A percentile compares a stretch with the other conserved stretches of the same genome.
These are phyloP conservation scores for Hypoxylon rickii DNA, from an alignment of 495 filamentous ascomycete species.

Conservation along the genomic window DNA sequence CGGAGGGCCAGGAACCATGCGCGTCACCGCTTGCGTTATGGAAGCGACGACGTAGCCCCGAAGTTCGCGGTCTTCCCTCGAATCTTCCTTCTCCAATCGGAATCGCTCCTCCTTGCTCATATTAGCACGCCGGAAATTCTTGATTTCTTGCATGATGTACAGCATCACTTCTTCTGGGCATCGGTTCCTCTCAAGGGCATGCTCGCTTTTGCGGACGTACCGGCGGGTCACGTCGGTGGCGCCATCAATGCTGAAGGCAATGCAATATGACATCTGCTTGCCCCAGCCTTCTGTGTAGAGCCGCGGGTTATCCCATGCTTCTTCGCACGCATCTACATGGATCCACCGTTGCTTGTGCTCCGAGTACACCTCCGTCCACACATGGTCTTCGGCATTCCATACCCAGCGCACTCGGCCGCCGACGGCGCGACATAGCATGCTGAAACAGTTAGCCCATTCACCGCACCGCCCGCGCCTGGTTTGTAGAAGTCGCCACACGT, in stretches of 20 bases:
- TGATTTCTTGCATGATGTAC: slow-evolving; percentile 89
- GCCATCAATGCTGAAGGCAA: slow-evolving; percentile 95
- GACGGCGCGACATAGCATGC: slow-evolving; percentile 94
- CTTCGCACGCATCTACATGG: slow-evolving; percentile 96
- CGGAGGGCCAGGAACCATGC: slow-evolving; percentile 45
- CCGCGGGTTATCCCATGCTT: slow-evolving; percentile 91
- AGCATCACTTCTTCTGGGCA: slow-evolving; percentile 87
- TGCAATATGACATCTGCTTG: slow-evolving; percentile 93
- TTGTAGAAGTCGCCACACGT: slow-evolving; percentile 92
- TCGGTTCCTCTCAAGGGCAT: slow-evolving; percentile 71
- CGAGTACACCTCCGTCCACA: slow-evolving; percentile 98
- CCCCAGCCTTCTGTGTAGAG: slow-evolving; percentile 95
- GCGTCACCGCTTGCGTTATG: slow-evolving; percentile 63
- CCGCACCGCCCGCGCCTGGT: slow-evolving; percentile 83
- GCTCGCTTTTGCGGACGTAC: slow-evolving; percentile 82
- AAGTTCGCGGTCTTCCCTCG: slow-evolving; percentile 82
- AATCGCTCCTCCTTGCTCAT: slow-evolving; percentile 79
- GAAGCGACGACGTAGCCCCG: slow-evolving; percentile 72
- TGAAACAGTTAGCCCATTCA: slow-evolving; percentile 99
- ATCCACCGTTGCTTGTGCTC: slow-evolving; percentile 93
- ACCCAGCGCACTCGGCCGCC: slow-evolving; percentile 94
- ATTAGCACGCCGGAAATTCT: slow-evolving; percentile 74
- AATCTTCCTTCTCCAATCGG: slow-evolving; percentile 85
- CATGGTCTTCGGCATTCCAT: slow-evolving; percentile 96
- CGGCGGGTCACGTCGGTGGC: slow-evolving; percentile 94